Evolutionary conservation across 495 filamentous ascomycete species (phyloP), one percentile per base, ranked within the genome.

Genomic region (Terfezia claveryi): DNA sequence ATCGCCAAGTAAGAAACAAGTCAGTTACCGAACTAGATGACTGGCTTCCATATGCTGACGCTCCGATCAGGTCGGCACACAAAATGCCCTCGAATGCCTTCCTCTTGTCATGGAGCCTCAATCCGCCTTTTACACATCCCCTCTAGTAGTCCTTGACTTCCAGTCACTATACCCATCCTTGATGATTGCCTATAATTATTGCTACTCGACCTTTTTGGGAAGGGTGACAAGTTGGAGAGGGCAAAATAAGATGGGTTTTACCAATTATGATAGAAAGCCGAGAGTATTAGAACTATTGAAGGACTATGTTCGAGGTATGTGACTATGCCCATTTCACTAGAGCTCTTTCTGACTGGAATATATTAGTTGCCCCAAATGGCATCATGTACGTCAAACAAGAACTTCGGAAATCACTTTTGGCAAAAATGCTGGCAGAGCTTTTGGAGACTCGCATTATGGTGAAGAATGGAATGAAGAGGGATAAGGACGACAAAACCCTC

Each of bases 111-210:
- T 98, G 91, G 91, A 98, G 62, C 91, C 91, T 2, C 87, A 91
- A 64, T 95, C 89, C 55, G 82, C 80, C 37, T 96, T 96, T 62
- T 98, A 96, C 65, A 85, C 72, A 36, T 89, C 84, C 56, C 91
- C 91, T 0, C 64, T 98, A 11, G 63, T 98, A 10, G 91, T 98
- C 0, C 72, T 98, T 10, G 91, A 98, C 68, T 98, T 98, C 59
- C 92, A 96, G 65, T 91, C 84, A 32, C 72, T 98, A 23, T 98
- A 98, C 63, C 91, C 91, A 3, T 94, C 87, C 63, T 80, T 96
- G 51, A 96, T 98, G 87, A 95, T 98, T 61, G 91, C 91, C 0
- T 95, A 98, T 69, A 98, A 98, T 65, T 94, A 95, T 68, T 98
- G 91, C 70, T 98, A 98, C 67, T 96, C 91, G 0, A 98, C 91